These are phyloP conservation scores for Annulohypoxylon stygium DNA, from an alignment of 495 filamentous ascomycete genomes.

Conservation along the genomic window DNA sequence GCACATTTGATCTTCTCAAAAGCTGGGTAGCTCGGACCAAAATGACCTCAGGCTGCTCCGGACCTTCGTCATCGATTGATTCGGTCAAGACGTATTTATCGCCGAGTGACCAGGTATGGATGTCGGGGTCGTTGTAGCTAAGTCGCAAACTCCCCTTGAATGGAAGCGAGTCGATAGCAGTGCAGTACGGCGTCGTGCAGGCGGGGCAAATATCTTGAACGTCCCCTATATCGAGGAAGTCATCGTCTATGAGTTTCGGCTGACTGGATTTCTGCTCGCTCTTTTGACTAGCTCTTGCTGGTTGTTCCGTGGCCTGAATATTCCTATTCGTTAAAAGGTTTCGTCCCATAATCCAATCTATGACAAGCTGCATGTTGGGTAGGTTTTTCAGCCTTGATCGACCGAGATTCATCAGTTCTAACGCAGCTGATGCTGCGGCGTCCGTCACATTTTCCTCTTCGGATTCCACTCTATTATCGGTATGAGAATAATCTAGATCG, in stretches of 20 bases:
- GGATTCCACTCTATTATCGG: not conserved
- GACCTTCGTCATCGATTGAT: slow-evolving; percentile 30
- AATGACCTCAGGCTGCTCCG: slow-evolving; percentile 29
- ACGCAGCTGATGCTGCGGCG: not conserved
- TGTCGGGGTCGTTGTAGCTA: slow-evolving; percentile 42
- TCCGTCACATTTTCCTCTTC: not conserved
- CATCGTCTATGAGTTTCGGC: slow-evolving; percentile 22
- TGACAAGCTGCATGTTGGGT: slow-evolving; percentile 14
- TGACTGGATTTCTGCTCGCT: not conserved
- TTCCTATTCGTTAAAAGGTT: slow-evolving; percentile 7
- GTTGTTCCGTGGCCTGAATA: not conserved
- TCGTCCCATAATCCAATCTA: slow-evolving; percentile 40
- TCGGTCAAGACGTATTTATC: slow-evolving; percentile 46
- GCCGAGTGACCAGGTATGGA: slow-evolving; percentile 46
- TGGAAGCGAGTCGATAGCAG: slow-evolving; percentile 45
- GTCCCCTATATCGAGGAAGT: slow-evolving; percentile 47
- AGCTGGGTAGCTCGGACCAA: slow-evolving; percentile 31
- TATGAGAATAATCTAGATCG: not conserved
- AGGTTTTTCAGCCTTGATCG: slow-evolving; percentile 14
- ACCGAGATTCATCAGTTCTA: not conserved
- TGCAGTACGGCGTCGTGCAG: slow-evolving; percentile 45
- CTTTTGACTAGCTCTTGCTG: not conserved
- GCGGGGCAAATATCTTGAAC: slow-evolving; percentile 48
- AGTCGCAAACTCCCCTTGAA: slow-evolving; percentile 46
- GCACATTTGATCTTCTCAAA: slow-evolving; percentile 29